A percentile compares a stretch with the other conserved stretches of the same genome.
phyloP scores from a whole-genome alignment of 179 eudicot genomes.

The Gypsophila paniculata region DNA sequence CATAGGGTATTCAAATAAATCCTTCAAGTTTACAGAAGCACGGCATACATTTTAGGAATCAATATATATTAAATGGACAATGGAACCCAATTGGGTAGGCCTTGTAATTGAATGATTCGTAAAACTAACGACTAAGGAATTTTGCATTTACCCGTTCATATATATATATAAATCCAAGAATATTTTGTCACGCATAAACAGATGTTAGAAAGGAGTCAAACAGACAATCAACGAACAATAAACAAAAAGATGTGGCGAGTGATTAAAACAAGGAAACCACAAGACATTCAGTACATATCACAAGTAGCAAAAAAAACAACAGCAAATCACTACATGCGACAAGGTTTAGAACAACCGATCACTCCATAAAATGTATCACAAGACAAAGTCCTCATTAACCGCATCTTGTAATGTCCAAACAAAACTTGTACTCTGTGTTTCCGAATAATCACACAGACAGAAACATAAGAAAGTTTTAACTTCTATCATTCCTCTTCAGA shows the following conservation, averaged over 20 bases:
- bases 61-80: not conserved
- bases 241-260: not conserved
- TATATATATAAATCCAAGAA: not conserved
- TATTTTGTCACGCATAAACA: not conserved
- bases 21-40: not conserved
- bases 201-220: too few species aligned
- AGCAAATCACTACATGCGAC: not conserved
- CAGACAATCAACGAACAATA: not conserved
- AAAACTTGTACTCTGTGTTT: not conserved
- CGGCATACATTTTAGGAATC: not conserved
- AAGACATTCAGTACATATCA: not conserved
- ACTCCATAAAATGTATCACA: not conserved
- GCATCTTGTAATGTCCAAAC: not conserved
- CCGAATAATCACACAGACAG: not conserved
- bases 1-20: not conserved
- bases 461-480: not conserved
- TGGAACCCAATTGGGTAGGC: not conserved
- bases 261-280: not conserved
- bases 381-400: not conserved
- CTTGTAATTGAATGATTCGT: not conserved
- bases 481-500: not conserved
- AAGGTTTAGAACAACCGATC: not conserved
- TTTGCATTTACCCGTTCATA: constrained; percentile 2
- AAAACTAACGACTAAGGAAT: not conserved
- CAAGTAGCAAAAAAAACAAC: not conserved